Conservation (phyloP, 192 early-diverging fungal species). For the Physocladia obscura region DNA sequence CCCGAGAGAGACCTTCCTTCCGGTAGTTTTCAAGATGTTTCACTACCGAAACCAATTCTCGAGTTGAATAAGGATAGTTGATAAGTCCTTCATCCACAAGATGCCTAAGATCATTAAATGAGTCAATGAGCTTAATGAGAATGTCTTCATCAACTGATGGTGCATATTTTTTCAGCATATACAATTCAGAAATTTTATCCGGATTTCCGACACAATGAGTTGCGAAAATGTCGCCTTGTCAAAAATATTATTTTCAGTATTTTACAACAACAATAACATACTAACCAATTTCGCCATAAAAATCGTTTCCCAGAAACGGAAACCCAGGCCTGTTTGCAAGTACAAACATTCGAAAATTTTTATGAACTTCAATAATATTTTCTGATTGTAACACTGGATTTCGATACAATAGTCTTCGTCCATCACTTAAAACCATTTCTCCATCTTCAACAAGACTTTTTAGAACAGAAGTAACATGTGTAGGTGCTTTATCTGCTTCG, state of each 20-base stretch:
- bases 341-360: constrained; percentile 81
- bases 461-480: constrained; percentile 72
- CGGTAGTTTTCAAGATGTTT: constrained; percentile 69
- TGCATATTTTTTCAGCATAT: constrained; percentile 67
- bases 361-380: constrained; percentile 33
- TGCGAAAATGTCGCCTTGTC: constrained; percentile 20
- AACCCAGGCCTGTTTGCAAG: constrained; percentile 80
- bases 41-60: constrained; percentile 78
- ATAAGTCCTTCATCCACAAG: constrained; percentile 74
- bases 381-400: neutral
- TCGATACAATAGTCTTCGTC: constrained; percentile 55
- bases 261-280: constrained; percentile 64
- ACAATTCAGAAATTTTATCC: constrained; percentile 71
- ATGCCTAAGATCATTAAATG: constrained; percentile 70
- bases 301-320: constrained; percentile 80
- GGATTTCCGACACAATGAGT: constrained; percentile 53
- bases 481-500: constrained; percentile 79
- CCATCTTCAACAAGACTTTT: constrained; percentile 74
- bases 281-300: constrained; percentile 77
- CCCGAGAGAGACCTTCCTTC: constrained; percentile 66
- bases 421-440: constrained; percentile 78
- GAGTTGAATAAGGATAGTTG: constrained; percentile 78
- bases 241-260: neutral
- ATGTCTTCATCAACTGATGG: constrained; percentile 70
- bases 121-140: constrained; percentile 61